These are phyloP conservation scores for Ochetophila trinervis DNA, from an alignment of 306 rosid genomes.

Conservation along the genomic window DNA sequence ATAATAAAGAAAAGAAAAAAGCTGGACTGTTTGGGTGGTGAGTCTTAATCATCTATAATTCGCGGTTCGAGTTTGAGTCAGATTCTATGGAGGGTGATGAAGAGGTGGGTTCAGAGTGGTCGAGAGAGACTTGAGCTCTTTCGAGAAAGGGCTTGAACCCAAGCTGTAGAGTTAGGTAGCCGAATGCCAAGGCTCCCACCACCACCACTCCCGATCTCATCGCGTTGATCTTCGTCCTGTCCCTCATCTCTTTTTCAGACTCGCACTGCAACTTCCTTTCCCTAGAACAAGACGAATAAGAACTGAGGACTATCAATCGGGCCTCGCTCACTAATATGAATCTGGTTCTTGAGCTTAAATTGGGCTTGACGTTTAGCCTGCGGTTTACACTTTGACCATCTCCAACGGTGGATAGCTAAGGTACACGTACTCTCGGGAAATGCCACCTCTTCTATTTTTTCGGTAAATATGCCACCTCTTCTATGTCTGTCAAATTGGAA, in stretches of 20 bases:
- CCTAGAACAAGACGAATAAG: background rate
- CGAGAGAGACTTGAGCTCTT: constrained; percentile 48
- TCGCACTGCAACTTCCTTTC: background rate
- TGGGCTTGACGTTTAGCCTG: background rate
- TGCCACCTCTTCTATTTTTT: background rate
- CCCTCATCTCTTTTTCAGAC: constrained; percentile 26
- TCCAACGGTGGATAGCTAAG: background rate
- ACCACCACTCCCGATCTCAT: constrained; percentile 78
- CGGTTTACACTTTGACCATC: background rate
- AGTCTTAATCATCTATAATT: constrained; percentile 18
- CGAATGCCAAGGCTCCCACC: constrained; percentile 82
- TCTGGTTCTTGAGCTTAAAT: no score
- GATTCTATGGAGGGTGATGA: constrained; percentile 29
- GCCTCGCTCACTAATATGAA: no score
- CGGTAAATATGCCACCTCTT: background rate
- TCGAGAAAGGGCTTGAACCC: constrained; percentile 79
- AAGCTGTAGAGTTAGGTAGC: constrained; percentile 63
- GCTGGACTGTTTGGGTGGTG: background rate
- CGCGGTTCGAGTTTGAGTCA: constrained; percentile 33
- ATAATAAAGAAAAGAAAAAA: background rate
- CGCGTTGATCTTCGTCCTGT: constrained; percentile 53
- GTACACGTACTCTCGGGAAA: background rate
- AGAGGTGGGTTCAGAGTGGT: constrained; percentile 34
- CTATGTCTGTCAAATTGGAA: background rate
- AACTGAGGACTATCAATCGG: background rate